Percentiles rank a stretch among this genome's conserved stretches.
These are phyloP conservation scores for Scheffersomyces parashehatae DNA, from an alignment of 1,139 yeast genomes.

Conservation along the genomic window DNA sequence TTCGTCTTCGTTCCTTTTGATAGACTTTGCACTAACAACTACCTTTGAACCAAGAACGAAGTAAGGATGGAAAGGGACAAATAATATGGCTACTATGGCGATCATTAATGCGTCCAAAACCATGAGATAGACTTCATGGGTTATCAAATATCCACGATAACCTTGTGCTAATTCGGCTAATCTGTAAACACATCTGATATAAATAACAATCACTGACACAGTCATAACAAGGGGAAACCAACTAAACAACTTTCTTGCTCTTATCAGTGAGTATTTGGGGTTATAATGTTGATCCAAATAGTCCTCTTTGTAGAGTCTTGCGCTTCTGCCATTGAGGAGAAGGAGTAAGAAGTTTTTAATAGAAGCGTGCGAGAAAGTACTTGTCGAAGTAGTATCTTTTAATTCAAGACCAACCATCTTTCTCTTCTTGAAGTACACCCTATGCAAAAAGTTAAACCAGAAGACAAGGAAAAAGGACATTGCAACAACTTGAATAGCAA, in stretches of 20 bases:
- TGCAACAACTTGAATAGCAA: constrained; percentile 73
- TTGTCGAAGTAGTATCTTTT: constrained; percentile 9
- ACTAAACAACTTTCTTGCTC: constrained; percentile 42
- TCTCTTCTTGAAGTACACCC: constrained; percentile 37
- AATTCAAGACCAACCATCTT: constrained; percentile 3
- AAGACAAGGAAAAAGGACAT: constrained; percentile 64
- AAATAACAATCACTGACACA: constrained; percentile 56
- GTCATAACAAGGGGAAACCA: constrained; percentile 55
- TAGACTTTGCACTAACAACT: constrained; percentile 34
- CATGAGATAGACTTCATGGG: constrained; percentile 72
- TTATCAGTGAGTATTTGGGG: constrained; percentile 40
- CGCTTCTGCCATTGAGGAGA: constrained; percentile 27
- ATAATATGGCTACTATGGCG: constrained; percentile 39
- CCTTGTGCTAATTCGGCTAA: constrained; percentile 80
- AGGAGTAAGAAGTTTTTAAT: constrained; percentile 29
- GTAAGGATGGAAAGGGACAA: constrained; percentile 67
- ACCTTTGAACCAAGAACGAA: constrained; percentile 48
- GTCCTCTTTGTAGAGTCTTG: constrained; percentile 19
- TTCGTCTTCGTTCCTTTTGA: constrained; percentile 23
- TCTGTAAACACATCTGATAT: constrained; percentile 77
- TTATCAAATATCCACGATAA: constrained; percentile 68
- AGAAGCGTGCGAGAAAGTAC: constrained; percentile 22
- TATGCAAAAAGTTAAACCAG: constrained; percentile 54
- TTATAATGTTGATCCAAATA: constrained; percentile 37
- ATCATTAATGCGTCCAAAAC: constrained; percentile 79